Evolutionary conservation across 371 early-diverging fungal genomes (phyloP).

Genomic region (Quaeritorhiza haematococci): DNA sequence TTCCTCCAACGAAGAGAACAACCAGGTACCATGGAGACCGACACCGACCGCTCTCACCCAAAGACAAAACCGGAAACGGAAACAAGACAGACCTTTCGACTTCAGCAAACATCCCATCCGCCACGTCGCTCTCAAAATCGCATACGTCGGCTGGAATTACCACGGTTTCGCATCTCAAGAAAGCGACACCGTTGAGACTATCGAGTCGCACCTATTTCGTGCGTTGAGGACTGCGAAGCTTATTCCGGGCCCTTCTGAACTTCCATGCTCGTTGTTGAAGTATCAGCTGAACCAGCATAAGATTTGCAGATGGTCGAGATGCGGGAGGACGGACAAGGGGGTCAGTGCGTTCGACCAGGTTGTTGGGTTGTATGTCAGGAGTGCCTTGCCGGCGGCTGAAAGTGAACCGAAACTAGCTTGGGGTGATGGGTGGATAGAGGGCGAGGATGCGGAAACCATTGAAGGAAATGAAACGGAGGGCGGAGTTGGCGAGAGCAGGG

Average conservation of each 20-base stretch:
- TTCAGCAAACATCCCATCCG: conserved; percentile 71
- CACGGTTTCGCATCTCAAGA: conserved; percentile 72
- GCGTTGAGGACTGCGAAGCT: conserved; percentile 71
- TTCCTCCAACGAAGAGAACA: too few relatives aligned
- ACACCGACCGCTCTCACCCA: background rate
- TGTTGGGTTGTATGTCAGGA: conserved; percentile 75
- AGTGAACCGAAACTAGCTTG: conserved; percentile 1
- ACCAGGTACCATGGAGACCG: too few relatives aligned
- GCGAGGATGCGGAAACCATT: background rate
- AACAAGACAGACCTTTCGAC: conserved; percentile 53
- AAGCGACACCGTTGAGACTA: conserved; percentile 54
- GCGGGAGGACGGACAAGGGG: conserved; percentile 78
- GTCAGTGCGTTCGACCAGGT: conserved; percentile 92
- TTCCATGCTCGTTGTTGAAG: background rate
- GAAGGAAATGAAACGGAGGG: background rate
- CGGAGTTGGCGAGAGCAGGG: background rate
- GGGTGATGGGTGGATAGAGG: background rate
- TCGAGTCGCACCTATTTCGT: conserved; percentile 78
- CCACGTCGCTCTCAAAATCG: conserved; percentile 79
- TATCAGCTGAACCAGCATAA: too few relatives aligned
- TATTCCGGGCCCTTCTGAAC: conserved; percentile 41
- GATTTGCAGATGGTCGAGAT: conserved; percentile 9
- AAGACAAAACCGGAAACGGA: background rate
- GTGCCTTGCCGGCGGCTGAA: conserved; percentile 40
- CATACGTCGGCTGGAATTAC: conserved; percentile 91